Base-by-base conservation (phyloP, 108 stramenopile species). In the Pseudonitzschia pungens region DNA sequence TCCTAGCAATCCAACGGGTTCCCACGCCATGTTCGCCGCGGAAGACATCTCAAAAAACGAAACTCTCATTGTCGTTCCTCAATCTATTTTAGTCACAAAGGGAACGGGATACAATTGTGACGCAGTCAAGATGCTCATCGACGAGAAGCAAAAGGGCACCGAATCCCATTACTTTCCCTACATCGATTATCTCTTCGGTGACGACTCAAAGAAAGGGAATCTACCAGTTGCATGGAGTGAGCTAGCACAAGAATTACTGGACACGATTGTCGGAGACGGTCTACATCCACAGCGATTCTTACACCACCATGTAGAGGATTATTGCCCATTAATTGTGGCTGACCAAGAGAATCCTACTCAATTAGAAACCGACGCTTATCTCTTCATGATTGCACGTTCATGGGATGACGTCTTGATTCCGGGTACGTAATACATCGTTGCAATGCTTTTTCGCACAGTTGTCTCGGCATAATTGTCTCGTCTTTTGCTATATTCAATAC, bases 331-430 rank as follows among this genome's bases (percentile, higher is more conserved):
- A 16, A 58, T 76, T 16, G 59, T 22, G 16, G 27, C 2, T 15
- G 41, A 58, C 14, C 9, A 8, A 18, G 20, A 65, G n/a, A 41
- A 62, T 27, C 57, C 48, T 18, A 68, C 22, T 33, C 75, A 68
- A 65, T 21, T 75, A 36, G 54, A 67, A 42, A 28, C 66, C 20
- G 77, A 82, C 65, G 87, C 84, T 12, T 77, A 77, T 32, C 74
- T 86, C 72, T 65, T 88, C 0, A 71, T 86, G 22, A 66, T 82
- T 42, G 63, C 84, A 26, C 65, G 89, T 54, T 74, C 83, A 4
- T 89, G 89, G 86, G 82, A 81, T 58, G 69, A 77, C 16, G 62
- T 78, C 57, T 74, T 92, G 82, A 80, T 92, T 76, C 89, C 89
- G 33, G 60, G 60, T 62, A 40, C 26, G n/a, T 56, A 74, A 40